These are phyloP conservation scores for Gynochthodes officinalis DNA, from an alignment of 257 asterid genomes.

Conservation along the genomic window DNA sequence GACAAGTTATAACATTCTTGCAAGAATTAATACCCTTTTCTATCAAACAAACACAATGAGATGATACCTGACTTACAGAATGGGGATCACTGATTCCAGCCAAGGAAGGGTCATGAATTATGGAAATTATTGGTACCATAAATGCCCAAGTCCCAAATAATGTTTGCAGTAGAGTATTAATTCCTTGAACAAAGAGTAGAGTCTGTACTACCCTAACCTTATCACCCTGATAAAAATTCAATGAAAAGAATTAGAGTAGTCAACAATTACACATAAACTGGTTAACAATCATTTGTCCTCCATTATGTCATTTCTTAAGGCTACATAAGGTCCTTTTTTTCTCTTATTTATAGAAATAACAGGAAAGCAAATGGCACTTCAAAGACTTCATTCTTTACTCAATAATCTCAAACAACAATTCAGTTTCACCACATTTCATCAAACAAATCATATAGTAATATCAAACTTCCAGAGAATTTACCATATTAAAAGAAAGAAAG, in stretches of 20 bases:
- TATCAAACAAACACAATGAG: background rate
- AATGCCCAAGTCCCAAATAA: constrained; percentile 97
- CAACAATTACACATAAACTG: too few relatives aligned
- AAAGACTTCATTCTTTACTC: background rate
- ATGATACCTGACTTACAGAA: constrained; percentile 36
- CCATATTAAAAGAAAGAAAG: background rate
- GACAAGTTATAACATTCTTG: too few relatives aligned
- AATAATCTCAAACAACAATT: background rate
- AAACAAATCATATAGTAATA: background rate
- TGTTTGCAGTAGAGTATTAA: constrained; percentile 83
- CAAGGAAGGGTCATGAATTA: constrained; percentile 79
- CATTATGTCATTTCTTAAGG: background rate
- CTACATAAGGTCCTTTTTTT: background rate
- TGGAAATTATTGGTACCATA: constrained; percentile 80
- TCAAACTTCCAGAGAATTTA: background rate
- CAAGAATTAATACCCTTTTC: too few relatives aligned
- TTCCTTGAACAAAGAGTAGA: constrained; percentile 80
- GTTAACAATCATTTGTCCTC: too few relatives aligned
- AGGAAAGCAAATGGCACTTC: background rate
- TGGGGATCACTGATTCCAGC: constrained; percentile 70
- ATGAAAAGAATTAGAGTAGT: too few relatives aligned
- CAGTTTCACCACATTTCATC: background rate
- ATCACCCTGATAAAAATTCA: constrained; percentile 53
- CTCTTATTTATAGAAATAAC: background rate
- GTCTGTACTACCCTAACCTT: constrained; percentile 94